Base-by-base conservation (phyloP, 441 rosid genomes). In the Populus hybrid region DNA sequence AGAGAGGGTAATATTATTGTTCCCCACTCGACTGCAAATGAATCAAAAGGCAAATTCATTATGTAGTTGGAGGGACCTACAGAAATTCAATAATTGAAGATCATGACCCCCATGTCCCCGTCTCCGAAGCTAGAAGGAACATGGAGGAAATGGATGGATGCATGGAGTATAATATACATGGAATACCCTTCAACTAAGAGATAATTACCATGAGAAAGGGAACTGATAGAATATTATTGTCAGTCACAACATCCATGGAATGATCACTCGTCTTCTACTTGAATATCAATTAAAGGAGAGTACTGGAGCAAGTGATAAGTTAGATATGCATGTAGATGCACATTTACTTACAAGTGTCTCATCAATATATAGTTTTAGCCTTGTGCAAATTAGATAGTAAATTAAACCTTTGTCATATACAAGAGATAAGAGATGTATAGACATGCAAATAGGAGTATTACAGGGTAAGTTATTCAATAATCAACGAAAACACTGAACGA, bases 61-160 rank as follows among this genome's bases (percentile, higher is more conserved):
- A 66, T 16, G 16, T 9, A 8, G 36, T 67, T 10, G 28, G 78
- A 67, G 32, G 78, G 67, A 40, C 72, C 78, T 75, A n/a, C 78
- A 28, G 42, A 10, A 50, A 42, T 67, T 42, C 71, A 75, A 28
- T 67, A 26, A 74, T 65, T 64, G 38, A 36, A 34, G 32, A 30
- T 30, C 64, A 57, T 57, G 67, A 8, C 75, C 75, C 38, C 6
- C 32, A 30, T 30, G 32, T 30, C 5, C 30, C 9, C 26, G 67
- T 8, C 75, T 72, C 4, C 3, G 65, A 71, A 72, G 50, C 38
- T n/a, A 16, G n/a, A 32, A 28, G 53, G 24, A 72, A 24, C 30
- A 7, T 30, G 32, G 14, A 46, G 19, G 36, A 50, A 46, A 71
- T 71, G 40, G 9, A 14, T 6, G 38, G 28, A 40, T 71, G 4